These are phyloP conservation scores for Acanthochlamys bracteata DNA, from an alignment of 106 monocot genomes.

Conservation along the genomic window DNA sequence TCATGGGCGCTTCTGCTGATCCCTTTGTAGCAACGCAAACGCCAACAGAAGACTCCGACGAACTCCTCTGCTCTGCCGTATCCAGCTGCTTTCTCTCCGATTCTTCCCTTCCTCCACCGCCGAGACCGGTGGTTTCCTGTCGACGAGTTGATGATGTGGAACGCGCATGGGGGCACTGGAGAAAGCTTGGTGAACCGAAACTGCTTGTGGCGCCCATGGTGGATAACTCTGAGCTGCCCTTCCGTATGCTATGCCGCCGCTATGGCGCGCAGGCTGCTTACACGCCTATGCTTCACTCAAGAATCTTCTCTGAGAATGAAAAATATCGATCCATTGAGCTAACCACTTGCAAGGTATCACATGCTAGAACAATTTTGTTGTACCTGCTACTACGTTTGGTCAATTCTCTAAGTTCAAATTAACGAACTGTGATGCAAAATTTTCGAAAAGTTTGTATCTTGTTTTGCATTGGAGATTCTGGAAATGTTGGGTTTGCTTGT, in stretches of 20 bases:
- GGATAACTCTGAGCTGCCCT: constrained; percentile 99
- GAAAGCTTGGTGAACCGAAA: constrained; percentile 54
- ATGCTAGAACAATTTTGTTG: too few relatives aligned
- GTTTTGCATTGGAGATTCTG: too few relatives aligned
- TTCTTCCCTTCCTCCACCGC: background rate
- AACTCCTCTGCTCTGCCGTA: too few relatives aligned
- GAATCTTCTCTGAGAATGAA: constrained; percentile 89
- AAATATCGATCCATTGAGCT: constrained; percentile 85
- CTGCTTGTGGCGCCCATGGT: constrained; percentile 94
- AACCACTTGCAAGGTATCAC: constrained; percentile 79
- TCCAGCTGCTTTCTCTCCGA: too few relatives aligned
- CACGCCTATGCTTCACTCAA: constrained; percentile 99
- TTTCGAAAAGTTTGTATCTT: too few relatives aligned
- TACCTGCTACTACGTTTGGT: too few relatives aligned
- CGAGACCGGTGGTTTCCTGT: constrained; percentile 11
- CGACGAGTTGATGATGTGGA: constrained; percentile 31
- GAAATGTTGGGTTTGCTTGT: too few relatives aligned
- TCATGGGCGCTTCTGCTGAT: too few relatives aligned
- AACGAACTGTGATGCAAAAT: too few relatives aligned
- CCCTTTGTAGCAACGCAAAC: too few relatives aligned
- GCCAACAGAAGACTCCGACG: too few relatives aligned
- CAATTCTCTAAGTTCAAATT: too few relatives aligned
- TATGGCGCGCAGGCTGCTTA: constrained; percentile 92
- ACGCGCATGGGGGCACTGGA: constrained; percentile 93
- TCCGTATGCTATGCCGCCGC: constrained; percentile 93